Evolutionary conservation across 441 rosid genomes (phyloP).

Genomic region (Monsonia emarginata): DNA sequence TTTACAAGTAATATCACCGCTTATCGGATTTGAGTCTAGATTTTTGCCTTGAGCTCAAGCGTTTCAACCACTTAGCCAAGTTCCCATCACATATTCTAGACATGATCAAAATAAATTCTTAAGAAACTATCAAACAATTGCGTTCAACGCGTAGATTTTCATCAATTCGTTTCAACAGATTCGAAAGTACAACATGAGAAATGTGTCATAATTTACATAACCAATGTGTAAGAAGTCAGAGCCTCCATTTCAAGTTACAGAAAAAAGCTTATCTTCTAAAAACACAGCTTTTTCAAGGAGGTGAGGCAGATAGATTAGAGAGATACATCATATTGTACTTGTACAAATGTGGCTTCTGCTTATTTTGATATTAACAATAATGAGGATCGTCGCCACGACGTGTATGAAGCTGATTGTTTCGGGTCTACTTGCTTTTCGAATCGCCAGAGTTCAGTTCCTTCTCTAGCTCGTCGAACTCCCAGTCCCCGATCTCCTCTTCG

Average conservation of each 20-base stretch:
- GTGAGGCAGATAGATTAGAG: no score
- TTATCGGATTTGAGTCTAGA: no score
- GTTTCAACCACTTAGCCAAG: no score
- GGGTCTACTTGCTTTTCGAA: conserved; percentile 22
- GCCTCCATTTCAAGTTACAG: background rate
- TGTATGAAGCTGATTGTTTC: conserved; percentile 1
- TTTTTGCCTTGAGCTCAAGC: no score
- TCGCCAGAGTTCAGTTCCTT: conserved; percentile 56
- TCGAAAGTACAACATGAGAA: background rate
- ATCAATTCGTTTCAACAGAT: no score
- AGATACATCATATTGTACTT: background rate
- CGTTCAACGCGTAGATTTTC: no score
- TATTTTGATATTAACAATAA: background rate
- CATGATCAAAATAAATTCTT: no score
- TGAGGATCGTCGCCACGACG: no score
- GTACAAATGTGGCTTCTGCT: background rate
- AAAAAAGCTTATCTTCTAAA: background rate
- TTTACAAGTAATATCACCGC: no score
- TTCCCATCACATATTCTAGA: no score
- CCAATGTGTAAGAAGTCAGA: background rate
- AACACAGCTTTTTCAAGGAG: background rate
- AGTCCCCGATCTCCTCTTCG: conserved; percentile 66
- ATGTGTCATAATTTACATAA: background rate
- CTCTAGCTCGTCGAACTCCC: conserved; percentile 98
- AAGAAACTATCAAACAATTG: no score